phyloP scores from a whole-genome alignment of 1,284 basidiomycete genomes.

The Apiotrichum mycotoxinovorans region DNA sequence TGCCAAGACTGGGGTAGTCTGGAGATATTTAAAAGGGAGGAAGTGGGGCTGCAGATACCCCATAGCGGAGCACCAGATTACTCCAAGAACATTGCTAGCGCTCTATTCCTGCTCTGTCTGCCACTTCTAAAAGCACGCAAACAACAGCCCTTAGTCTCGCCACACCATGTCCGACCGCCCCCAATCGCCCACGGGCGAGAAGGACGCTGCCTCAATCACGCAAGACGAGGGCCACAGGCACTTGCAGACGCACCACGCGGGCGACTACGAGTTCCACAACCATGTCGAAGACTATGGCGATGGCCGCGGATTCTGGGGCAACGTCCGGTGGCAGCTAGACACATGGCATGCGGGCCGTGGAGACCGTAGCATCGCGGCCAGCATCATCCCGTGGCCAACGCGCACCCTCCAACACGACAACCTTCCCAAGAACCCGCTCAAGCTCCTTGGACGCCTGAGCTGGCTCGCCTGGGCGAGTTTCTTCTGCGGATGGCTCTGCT shows the following conservation, averaged over 20 bases:
- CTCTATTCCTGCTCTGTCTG: too few relatives aligned
- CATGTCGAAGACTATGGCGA: neutral
- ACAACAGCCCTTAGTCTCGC: too few relatives aligned
- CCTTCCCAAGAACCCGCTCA: conserved; percentile 44
- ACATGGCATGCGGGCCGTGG: conserved; percentile 41
- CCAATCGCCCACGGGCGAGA: neutral
- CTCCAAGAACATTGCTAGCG: too few relatives aligned
- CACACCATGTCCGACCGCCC: neutral
- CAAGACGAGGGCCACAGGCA: neutral
- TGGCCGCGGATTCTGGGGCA: conserved; percentile 9
- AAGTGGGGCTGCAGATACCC: too few relatives aligned
- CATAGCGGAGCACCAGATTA: too few relatives aligned
- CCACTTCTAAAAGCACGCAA: too few relatives aligned
- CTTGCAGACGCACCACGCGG: neutral
- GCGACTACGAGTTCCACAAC: conserved; percentile 1
- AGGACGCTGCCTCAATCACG: neutral
- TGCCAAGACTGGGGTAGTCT: neutral
- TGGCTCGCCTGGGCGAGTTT: conserved; percentile 40
- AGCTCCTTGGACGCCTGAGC: conserved; percentile 47
- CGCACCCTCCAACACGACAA: conserved; percentile 5
- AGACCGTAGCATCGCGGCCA: conserved; percentile 25
- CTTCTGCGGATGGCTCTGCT: conserved; percentile 58
- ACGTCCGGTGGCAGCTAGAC: conserved; percentile 25
- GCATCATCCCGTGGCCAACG: conserved; percentile 31
- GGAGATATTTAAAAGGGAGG: too few relatives aligned